Percentiles rank a stretch among this genome's conserved stretches.
Conservation (phyloP, 768 basidiomycete species). For the Xanthoconium purpureum region DNA sequence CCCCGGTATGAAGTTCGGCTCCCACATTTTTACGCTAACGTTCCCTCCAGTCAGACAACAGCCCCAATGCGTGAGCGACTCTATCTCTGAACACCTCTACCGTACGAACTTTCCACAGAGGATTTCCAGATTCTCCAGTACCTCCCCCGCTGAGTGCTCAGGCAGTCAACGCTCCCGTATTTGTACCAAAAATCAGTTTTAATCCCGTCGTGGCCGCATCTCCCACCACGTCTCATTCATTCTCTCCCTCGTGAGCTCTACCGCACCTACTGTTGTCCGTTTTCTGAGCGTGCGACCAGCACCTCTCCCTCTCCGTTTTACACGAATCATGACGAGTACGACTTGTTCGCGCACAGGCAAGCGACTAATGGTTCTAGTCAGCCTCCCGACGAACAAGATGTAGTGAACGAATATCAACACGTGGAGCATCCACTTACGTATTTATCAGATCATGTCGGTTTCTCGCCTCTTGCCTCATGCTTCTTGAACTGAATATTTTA, state of each 20-base stretch:
- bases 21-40: conserved; percentile 11
- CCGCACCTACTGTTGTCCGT: neutral
- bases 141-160: conserved; percentile 49
- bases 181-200: conserved; percentile 69
- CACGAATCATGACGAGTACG: conserved; percentile 39
- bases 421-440: conserved; percentile 21
- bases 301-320: conserved; percentile 29
- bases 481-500: neutral
- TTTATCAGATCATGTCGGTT: conserved; percentile 21
- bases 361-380: conserved; percentile 6
- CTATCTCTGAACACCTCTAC: neutral
- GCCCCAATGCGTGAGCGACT: conserved; percentile 27
- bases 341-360: conserved; percentile 24
- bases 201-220: conserved; percentile 27
- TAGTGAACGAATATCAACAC: conserved; percentile 21
- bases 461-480: neutral
- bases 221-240: conserved; percentile 24
- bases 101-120: conserved; percentile 24
- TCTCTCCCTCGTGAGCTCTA: conserved; percentile 28
- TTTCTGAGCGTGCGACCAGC: conserved; percentile 17
- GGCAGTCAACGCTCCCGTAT: conserved; percentile 81
- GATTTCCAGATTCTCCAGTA: conserved; percentile 43
- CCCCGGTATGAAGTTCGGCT: conserved; percentile 45
- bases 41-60: conserved; percentile 17
- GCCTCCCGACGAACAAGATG: conserved; percentile 14